Conservation (phyloP, 441 rosid species). For the Syzygium malaccense region DNA sequence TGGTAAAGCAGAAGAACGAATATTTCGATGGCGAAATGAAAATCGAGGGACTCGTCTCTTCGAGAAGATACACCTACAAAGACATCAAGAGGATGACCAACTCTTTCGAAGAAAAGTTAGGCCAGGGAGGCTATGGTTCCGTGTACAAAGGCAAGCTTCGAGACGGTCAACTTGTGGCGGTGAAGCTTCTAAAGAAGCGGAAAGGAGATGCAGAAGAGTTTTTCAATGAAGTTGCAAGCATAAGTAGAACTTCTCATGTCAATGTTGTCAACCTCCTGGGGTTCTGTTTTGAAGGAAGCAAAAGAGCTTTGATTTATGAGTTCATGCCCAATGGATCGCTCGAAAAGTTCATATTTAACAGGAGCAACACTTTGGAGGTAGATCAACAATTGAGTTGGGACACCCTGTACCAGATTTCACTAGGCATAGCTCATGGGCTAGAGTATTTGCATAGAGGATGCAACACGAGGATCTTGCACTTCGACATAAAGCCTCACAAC, state of each 20-base stretch:
- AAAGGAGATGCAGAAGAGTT: rapidly evolving
- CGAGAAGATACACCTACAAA: neutral
- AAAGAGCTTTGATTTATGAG: neutral
- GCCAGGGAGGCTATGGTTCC: neutral
- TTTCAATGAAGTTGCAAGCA: neutral
- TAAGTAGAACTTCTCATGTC: neutral
- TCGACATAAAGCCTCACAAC: neutral
- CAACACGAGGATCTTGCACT: neutral
- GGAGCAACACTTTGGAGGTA: neutral
- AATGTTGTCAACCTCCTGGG: neutral
- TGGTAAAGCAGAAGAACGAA: neutral
- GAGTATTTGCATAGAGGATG: neutral
- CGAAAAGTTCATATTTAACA: neutral
- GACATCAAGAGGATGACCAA: neutral
- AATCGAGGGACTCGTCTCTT: neutral
- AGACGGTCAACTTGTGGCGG: neutral
- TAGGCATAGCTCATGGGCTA: neutral
- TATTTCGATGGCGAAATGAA: neutral
- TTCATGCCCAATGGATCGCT: neutral
- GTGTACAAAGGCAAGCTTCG: neutral
- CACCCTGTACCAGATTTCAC: neutral
- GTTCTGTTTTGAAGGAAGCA: neutral
- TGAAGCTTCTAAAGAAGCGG: neutral
- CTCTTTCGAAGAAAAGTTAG: neutral
- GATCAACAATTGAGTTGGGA: neutral